Base-by-base conservation (phyloP, 139 green algal genomes). In the Gonium pectorale region DNA sequence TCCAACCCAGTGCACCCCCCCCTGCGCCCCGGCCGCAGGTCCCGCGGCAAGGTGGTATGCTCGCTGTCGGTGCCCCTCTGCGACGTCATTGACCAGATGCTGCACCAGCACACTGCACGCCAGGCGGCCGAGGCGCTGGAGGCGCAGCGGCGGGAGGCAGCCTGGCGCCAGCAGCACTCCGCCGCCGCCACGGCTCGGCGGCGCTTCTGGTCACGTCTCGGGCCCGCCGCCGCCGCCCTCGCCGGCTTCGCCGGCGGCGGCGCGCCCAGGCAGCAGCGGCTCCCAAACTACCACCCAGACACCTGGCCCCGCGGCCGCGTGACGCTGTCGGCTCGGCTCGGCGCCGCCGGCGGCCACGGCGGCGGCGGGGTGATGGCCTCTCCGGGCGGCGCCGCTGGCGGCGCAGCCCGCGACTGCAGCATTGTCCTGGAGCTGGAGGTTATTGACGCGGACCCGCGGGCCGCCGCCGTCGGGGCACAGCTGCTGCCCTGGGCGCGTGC, bases 11-110 rank as follows among this genome's bases (percentile, higher is more conserved):
- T 63, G 5, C 56, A 21, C 31, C 49, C 4, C 52, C 4, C n/a
- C 38, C 56, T 41, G 11, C 19, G 6, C 54, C 21, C 41, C 3
- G 21, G 2, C 27, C 41, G 7, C 85, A 89, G 86, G 78, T 86
- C 69, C 56, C 72, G 80, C 27, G 86, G 86, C 26, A 81, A 81
- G 66, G 49, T 74, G 52, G 86, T 87, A 27, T 90, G 86, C 86
- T 33, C 37, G 31, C 46, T 85, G 59, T 84, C 67, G 15, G 22
- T 86, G 13, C 86, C 86, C 0, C 66, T 90, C 21, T 69, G 41
- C 62, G 72, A 90, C 64, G 27, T 90, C 3, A 29, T 90, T 5
- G 69, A 82, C 0, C 59, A 62, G 31, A 21, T 71, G 40, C 43
- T n/a, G n/a, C n/a, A 54, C 11, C 46, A 54, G 46, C 46, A 54